These are phyloP conservation scores for Microsporum ferrugineum DNA, from an alignment of 2,329 filamentous ascomycete species.

Conservation along the genomic window DNA sequence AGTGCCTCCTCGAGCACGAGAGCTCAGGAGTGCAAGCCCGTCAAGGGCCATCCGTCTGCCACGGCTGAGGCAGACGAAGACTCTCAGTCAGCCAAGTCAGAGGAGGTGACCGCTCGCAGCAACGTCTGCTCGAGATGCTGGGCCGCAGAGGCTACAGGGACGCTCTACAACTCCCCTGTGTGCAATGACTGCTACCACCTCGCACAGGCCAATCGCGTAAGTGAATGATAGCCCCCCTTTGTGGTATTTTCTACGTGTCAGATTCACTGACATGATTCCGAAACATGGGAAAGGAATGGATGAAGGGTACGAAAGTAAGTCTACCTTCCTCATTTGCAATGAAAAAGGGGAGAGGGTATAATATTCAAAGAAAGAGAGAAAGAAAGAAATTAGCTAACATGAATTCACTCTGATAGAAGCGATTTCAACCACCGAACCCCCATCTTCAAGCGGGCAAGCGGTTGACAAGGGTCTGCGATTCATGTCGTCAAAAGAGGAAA, in stretches of 20 bases:
- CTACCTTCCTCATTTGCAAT: background rate
- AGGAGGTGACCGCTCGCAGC: background rate
- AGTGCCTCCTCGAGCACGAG: background rate
- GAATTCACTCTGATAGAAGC: constrained; percentile 9
- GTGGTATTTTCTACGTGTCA: background rate
- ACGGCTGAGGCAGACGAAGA: constrained; percentile 8
- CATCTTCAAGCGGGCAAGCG: constrained; percentile 14
- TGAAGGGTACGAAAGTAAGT: constrained; percentile 7
- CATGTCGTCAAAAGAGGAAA: constrained; percentile 16
- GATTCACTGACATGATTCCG: background rate
- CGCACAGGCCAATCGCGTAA: constrained; percentile 15
- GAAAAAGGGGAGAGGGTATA: background rate
- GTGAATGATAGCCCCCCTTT: background rate
- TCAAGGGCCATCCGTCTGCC: background rate
- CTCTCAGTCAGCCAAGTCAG: constrained; percentile 3
- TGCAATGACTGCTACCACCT: constrained; percentile 14
- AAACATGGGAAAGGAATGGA: background rate
- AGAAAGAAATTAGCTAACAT: background rate
- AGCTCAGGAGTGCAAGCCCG: background rate
- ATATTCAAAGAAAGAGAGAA: background rate
- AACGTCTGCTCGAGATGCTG: constrained; percentile 16
- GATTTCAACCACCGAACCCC: constrained; percentile 16
- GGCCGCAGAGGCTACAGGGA: constrained; percentile 15
- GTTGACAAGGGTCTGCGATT: constrained; percentile 16
- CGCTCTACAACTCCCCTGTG: constrained; percentile 16